Base-by-base conservation (phyloP, 1,284 basidiomycete genomes). In the Malassezia equina region DNA sequence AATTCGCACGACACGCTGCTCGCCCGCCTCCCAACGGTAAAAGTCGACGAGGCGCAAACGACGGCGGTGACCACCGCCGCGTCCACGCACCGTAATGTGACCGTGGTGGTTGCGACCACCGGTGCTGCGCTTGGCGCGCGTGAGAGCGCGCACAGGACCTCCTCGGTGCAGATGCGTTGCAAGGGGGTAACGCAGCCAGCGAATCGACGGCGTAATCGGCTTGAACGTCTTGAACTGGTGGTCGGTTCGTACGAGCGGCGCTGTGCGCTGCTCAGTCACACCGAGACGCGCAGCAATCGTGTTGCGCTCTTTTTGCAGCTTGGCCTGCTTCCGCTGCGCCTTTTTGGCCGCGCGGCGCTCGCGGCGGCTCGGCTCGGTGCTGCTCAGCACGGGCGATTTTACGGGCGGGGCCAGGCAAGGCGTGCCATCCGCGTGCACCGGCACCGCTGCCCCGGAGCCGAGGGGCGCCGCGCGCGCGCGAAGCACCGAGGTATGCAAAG, bases 41-140 rank as follows among this genome's bases (percentile, higher is more conserved):
- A 94, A 98, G 77, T 98, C 94, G 56, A 98, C 79, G 39, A 85
- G 79, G 25, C 94, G 83, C 61, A 95, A 82, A 33, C 94, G 83
- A 54, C 85, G 83, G 62, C 81, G 83, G 78, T 95, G 90, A 1
- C 94, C 94, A 12, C 94, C 93, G 28, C 94, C 93, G 25, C 86
- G 81, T 52, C 83, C 84, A 21, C 90, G 83, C 19, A 89, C 85
- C n/a, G 90, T 90, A 60, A 96, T 87, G 46, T 81, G 82, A 2
- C 94, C 94, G 49, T 81, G 74, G 47, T 75, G 61, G 73, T 93
- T 93, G 25, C 93, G 81, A 0, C 93, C 94, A 32, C 91, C 93
- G 28, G 83, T 86, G 73, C 82, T 84, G 44, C 91, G 82, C 65
- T 86, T 82, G 9, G 93, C 80, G 29, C 86, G 76, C 8, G 93